These are phyloP conservation scores for Suhomyces taliae DNA, from an alignment of 1,139 yeast species.

Conservation along the genomic window DNA sequence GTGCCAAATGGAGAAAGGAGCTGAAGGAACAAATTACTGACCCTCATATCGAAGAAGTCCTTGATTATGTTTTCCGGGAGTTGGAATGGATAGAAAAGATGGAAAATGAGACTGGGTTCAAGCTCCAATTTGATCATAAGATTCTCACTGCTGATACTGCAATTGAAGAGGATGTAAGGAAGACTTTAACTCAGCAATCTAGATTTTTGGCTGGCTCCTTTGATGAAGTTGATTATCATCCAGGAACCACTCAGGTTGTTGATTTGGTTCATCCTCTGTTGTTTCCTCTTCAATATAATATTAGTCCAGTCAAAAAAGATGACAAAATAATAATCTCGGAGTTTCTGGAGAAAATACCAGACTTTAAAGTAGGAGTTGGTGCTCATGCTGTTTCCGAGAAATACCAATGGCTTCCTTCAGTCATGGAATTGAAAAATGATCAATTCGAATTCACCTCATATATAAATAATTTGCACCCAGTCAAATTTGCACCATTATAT, in stretches of 20 bases:
- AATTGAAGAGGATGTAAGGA: conserved; percentile 8
- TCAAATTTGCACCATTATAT: conserved; percentile 24
- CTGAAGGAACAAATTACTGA: conserved; percentile 17
- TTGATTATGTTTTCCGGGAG: conserved; percentile 27
- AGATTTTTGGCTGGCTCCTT: conserved; percentile 16
- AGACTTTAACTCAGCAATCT: conserved; percentile 12
- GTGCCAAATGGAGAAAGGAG: conserved; percentile 34
- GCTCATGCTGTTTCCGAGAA: no score
- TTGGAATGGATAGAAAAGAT: conserved; percentile 28
- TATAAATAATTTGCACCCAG: conserved; percentile 43
- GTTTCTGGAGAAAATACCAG: no score
- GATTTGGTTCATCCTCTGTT: conserved; percentile 48
- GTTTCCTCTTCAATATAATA: conserved; percentile 37
- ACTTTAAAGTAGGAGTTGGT: no score
- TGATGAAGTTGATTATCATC: conserved; percentile 36
- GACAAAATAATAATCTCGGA: background rate
- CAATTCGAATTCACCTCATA: conserved; percentile 28
- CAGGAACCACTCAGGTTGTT: conserved; percentile 35
- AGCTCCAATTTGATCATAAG: conserved; percentile 19
- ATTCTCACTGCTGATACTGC: conserved; percentile 18
- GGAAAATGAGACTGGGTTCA: conserved; percentile 14
- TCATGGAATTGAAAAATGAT: no score
- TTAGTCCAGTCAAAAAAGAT: conserved; percentile 23
- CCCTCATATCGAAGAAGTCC: conserved; percentile 18
- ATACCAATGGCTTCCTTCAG: no score